phyloP scores from a whole-genome alignment of 768 basidiomycete genomes.

The Leucosporidium creatinivorum region DNA sequence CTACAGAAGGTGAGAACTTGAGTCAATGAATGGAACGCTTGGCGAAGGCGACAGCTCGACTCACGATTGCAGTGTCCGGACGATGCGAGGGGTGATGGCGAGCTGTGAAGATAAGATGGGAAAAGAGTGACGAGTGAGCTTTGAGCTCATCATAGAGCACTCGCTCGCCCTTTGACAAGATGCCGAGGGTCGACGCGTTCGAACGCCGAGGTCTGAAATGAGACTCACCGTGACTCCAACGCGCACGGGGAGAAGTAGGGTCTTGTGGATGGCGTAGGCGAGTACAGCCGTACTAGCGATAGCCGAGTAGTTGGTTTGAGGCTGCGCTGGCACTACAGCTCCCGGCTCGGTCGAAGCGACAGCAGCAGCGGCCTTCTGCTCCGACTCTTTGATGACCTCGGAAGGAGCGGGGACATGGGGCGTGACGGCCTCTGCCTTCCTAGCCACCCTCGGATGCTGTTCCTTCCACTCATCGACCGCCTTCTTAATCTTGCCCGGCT shows the following conservation, averaged over 20 bases:
- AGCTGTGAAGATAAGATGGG: neutral
- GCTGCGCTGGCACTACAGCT: neutral
- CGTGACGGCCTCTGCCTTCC: neutral
- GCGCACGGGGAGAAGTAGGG: slow-evolving; percentile 76
- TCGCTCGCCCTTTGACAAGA: no score
- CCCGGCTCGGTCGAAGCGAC: neutral
- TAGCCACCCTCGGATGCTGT: slow-evolving; percentile 18
- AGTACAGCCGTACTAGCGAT: slow-evolving; percentile 86
- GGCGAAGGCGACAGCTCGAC: neutral
- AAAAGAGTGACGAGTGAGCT: no score
- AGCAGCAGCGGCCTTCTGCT: slow-evolving; percentile 12
- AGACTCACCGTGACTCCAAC: slow-evolving; percentile 65
- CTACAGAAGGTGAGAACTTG: neutral
- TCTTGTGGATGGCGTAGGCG: slow-evolving; percentile 95
- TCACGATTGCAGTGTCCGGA: slow-evolving; percentile 23
- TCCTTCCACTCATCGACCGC: slow-evolving; percentile 24
- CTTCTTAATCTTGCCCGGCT: slow-evolving; percentile 15
- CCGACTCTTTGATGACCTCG: neutral
- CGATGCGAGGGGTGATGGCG: slow-evolving; percentile 34
- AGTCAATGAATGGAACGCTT: neutral
- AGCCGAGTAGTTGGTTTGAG: slow-evolving; percentile 54
- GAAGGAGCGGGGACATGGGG: no score
- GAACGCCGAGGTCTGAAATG: slow-evolving; percentile 34
- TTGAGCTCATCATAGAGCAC: no score
- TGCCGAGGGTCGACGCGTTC: no score